Evolutionary conservation across 2,329 filamentous ascomycete species (phyloP), one percentile per base, ranked within the genome.

Genomic region (Sarocladium oryzae): DNA sequence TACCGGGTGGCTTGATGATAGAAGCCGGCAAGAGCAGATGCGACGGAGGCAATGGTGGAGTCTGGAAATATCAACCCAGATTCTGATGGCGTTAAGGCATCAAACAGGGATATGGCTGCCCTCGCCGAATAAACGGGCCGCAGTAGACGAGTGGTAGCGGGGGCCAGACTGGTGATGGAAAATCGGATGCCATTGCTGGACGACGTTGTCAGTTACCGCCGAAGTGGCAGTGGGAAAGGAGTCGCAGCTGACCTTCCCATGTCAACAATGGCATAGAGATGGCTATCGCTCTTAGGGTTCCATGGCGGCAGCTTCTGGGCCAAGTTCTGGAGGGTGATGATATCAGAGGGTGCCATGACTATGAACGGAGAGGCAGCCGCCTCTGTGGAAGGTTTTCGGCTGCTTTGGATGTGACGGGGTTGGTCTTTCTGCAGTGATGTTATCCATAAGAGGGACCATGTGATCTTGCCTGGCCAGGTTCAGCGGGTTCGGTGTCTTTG

Each of bases 141-240:
- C 37, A 96, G 76, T 21, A 90, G 81, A 21, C 90, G 85, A 21
- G 86, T 77, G 35, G 74, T 80, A 3, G 82, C 80, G 20, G 86
- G 84, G 3, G 83, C 78, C n/a, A 95, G 76, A 57, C 89, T 84
- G 8, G 89, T 88, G 61, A 96, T 89, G 40, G 89, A 92, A 74
- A 95, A 95, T 51, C 91, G 88, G 60, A 96, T 92, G 60, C 90
- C 91, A 73, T 96, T 96, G 73, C 89, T 89, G 57, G 16, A 8
- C 35, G 45, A 9, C 24, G 20, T 58, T 16, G 49, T 53, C 50
- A 53, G 50, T 32, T 32, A 11, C 28, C 9, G 11, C 9, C 52
- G 30, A n/a, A n/a, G n/a, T n/a, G 40, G 51, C 45, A 54, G 41
- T 37, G 7, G 23, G 28, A n/a, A 15, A 13, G 30, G 28, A 18